phyloP scores from a whole-genome alignment of 441 rosid species.

The Erysimum cheiri region DNA sequence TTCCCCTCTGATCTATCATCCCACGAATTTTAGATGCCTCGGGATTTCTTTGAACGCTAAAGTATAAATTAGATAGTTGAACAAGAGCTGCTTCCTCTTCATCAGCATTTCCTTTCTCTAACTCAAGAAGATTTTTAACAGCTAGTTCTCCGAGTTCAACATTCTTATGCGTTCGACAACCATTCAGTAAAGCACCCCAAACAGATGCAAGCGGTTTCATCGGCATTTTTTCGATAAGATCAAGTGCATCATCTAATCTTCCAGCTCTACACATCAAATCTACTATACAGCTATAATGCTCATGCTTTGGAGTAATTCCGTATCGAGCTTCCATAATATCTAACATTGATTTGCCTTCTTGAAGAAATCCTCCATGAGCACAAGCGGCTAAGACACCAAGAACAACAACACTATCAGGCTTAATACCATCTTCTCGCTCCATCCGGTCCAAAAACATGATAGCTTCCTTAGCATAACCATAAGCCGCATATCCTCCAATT shows the following conservation, averaged over 20 bases:
- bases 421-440: slow-evolving; percentile 49
- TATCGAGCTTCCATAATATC: slow-evolving; percentile 52
- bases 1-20: slow-evolving; percentile 52
- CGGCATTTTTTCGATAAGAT: slow-evolving; percentile 60
- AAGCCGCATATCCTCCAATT: slow-evolving; percentile 55
- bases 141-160: slow-evolving; percentile 65
- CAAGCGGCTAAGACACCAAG: slow-evolving; percentile 61
- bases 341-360: slow-evolving; percentile 52
- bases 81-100: slow-evolving; percentile 69
- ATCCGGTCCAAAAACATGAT: slow-evolving; percentile 52
- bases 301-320: slow-evolving; percentile 55
- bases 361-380: slow-evolving; percentile 61
- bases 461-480: slow-evolving; percentile 55
- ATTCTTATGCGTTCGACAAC: slow-evolving; percentile 60
- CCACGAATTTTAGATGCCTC: slow-evolving; percentile 53
- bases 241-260: slow-evolving; percentile 53
- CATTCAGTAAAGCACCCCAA: slow-evolving; percentile 63
- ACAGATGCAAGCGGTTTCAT: slow-evolving; percentile 68
- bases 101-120: slow-evolving; percentile 48
- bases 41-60: slow-evolving; percentile 41
- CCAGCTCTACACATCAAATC: slow-evolving; percentile 68
- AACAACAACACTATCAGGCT: slow-evolving; percentile 60
- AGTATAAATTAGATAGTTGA: slow-evolving; percentile 60
- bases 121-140: slow-evolving; percentile 52
- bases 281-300: slow-evolving; percentile 61